phyloP scores from a whole-genome alignment of 2,329 filamentous ascomycete genomes.

The Phoma herbarum region DNA sequence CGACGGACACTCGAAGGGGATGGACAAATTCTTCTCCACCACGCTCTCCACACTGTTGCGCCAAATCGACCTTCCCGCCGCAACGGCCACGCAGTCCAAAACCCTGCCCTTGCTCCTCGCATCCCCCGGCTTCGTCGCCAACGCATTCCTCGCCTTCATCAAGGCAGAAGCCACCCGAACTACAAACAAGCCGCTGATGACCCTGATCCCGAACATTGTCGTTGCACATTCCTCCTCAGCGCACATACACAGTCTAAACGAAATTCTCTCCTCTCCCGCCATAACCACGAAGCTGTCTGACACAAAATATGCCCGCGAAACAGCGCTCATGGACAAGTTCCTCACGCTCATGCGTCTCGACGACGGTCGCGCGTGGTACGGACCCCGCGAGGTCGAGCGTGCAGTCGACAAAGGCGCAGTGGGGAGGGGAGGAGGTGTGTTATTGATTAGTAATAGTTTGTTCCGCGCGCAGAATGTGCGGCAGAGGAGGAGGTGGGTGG shows the following conservation, averaged over 20 bases:
- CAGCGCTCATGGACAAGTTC: slow-evolving; percentile 84
- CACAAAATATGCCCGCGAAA: slow-evolving; percentile 88
- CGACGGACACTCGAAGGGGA: slow-evolving; percentile 73
- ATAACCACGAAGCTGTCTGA: slow-evolving; percentile 81
- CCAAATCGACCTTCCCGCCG: slow-evolving; percentile 72
- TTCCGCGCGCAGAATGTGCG: slow-evolving; percentile 84
- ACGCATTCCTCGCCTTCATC: slow-evolving; percentile 80
- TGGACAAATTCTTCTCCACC: slow-evolving; percentile 80
- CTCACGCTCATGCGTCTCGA: slow-evolving; percentile 80
- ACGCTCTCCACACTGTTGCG: slow-evolving; percentile 78
- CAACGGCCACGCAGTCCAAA: slow-evolving; percentile 30
- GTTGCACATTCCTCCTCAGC: slow-evolving; percentile 87
- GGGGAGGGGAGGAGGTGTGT: slow-evolving; percentile 81
- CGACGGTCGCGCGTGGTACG: slow-evolving; percentile 91
- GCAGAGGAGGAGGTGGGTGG: slow-evolving; percentile 81
- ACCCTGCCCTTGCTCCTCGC: slow-evolving; percentile 77
- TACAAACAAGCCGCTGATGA: slow-evolving; percentile 75
- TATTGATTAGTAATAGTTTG: slow-evolving; percentile 86
- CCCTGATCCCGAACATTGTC: slow-evolving; percentile 68
- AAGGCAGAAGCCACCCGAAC: slow-evolving; percentile 68
- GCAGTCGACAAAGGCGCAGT: slow-evolving; percentile 90
- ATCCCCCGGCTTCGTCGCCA: slow-evolving; percentile 86
- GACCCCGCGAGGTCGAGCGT: slow-evolving; percentile 78
- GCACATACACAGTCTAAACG: slow-evolving; percentile 85
- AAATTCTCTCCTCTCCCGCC: slow-evolving; percentile 83